A percentile compares a stretch with the other conserved stretches of the same genome.
Evolutionary conservation across 2,329 filamentous ascomycete genomes (phyloP).

Genomic region (Alternaria viburni): DNA sequence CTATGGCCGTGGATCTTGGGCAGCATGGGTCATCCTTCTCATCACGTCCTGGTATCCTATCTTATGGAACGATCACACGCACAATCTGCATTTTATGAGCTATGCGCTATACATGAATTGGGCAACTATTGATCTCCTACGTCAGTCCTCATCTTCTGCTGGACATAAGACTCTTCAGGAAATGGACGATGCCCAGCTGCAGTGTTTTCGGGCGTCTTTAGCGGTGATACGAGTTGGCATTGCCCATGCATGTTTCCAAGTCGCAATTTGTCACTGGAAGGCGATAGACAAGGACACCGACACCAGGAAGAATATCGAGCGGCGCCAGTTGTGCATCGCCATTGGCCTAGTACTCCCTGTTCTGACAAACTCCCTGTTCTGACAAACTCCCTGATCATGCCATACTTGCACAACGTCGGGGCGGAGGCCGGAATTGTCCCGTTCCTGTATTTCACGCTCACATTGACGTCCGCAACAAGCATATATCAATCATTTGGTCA

Average conservation of each 20-base stretch:
- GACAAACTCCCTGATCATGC: too few species aligned
- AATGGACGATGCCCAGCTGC: background rate
- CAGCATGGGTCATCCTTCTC: background rate
- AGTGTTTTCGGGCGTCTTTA: background rate
- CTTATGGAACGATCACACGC: accelerated
- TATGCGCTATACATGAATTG: background rate
- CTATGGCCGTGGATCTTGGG: background rate
- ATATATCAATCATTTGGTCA: too few species aligned
- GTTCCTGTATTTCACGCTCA: too few species aligned
- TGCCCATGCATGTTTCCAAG: background rate
- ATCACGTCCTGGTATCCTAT: background rate
- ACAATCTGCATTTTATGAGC: background rate
- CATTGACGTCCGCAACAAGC: too few species aligned
- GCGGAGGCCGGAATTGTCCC: too few species aligned
- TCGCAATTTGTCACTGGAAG: too few species aligned
- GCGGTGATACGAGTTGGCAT: background rate
- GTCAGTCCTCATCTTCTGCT: background rate
- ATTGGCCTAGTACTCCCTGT: too few species aligned
- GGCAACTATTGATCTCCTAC: background rate
- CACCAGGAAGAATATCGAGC: too few species aligned
- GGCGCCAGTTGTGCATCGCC: too few species aligned
- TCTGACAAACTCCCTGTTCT: too few species aligned
- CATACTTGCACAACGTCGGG: too few species aligned
- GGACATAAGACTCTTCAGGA: background rate
- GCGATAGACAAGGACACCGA: too few species aligned